These are phyloP conservation scores for Calonectria pseudoreteaudii DNA, from an alignment of 2,329 filamentous ascomycete species.

Conservation along the genomic window DNA sequence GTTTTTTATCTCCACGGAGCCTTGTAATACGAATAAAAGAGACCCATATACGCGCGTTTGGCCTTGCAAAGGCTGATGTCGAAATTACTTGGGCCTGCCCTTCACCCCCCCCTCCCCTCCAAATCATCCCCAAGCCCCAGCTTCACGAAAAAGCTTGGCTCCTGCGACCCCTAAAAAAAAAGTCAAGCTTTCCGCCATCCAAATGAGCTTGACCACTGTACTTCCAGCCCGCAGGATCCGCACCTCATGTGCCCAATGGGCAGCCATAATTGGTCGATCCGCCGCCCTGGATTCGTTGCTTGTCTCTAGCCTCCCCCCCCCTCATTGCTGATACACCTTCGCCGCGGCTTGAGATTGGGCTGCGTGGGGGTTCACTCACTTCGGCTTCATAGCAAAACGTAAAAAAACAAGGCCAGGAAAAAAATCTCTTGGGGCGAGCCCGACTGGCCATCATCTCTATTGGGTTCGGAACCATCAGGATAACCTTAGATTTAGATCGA, in stretches of 20 bases:
- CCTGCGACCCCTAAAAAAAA: not conserved
- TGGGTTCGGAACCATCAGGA: not conserved
- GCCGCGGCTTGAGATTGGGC: constrained; percentile 8
- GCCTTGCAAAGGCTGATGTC: not conserved
- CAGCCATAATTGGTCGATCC: constrained; percentile 22
- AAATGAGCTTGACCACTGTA: not conserved
- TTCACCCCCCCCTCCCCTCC: not conserved
- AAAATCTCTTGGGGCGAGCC: not conserved
- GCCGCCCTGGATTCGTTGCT: constrained; percentile 12
- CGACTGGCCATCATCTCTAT: not conserved
- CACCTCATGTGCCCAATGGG: constrained; percentile 1
- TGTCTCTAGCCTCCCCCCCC: not conserved
- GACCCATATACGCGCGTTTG: not conserved
- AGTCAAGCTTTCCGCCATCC: not conserved
- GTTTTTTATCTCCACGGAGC: not conserved
- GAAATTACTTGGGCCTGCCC: not conserved
- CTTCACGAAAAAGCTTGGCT: constrained; percentile 19
- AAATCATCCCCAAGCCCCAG: constrained; percentile 14
- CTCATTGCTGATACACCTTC: constrained; percentile 22
- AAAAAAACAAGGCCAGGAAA: not conserved
- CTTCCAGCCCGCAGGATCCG: constrained; percentile 8
- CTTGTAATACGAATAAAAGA: not conserved
- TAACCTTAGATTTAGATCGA: constrained; percentile 6
- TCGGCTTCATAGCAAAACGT: constrained; percentile 6
- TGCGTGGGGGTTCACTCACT: constrained; percentile 22